A percentile compares a stretch with the other conserved stretches of the same genome.
Conservation (phyloP, 2,329 filamentous ascomycete species). For the Dactylellina haptotyla region DNA sequence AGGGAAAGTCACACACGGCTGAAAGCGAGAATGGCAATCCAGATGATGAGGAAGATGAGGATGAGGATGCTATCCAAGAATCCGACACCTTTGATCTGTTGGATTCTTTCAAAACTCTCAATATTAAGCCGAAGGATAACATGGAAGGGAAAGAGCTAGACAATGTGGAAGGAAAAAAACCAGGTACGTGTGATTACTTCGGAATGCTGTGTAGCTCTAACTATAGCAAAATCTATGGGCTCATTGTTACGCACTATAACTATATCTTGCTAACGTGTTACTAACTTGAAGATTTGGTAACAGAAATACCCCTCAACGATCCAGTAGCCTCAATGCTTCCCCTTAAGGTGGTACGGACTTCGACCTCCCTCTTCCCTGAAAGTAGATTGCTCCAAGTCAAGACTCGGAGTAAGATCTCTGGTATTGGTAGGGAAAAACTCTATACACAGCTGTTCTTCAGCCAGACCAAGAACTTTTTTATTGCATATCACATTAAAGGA, state of each 20-base stretch:
- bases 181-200: not conserved
- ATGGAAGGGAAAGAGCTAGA: not conserved
- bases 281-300: too few relatives aligned
- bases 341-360: conserved; percentile 10
- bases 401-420: conserved; percentile 9
- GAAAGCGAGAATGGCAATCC: too few relatives aligned
- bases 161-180: not conserved
- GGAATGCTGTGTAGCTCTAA: too few relatives aligned
- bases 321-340: not conserved
- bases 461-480: conserved; percentile 13
- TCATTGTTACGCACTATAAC: not conserved
- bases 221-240: not conserved
- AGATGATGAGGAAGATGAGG: not conserved
- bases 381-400: conserved; percentile 24
- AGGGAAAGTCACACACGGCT: too few relatives aligned
- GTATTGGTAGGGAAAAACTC: conserved; percentile 13
- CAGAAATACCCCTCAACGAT: not conserved
- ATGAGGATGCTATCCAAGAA: not conserved
- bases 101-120: conserved; percentile 27
- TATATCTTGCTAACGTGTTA: not conserved
- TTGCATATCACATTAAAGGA: conserved; percentile 31
- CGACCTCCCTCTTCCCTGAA: conserved; percentile 13
- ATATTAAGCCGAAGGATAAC: not conserved
- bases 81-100: conserved; percentile 40
- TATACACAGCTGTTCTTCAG: conserved; percentile 40